Evolutionary conservation across 2,329 filamentous ascomycete species (phyloP).

Genomic region (Alternaria novae-zelandiae): DNA sequence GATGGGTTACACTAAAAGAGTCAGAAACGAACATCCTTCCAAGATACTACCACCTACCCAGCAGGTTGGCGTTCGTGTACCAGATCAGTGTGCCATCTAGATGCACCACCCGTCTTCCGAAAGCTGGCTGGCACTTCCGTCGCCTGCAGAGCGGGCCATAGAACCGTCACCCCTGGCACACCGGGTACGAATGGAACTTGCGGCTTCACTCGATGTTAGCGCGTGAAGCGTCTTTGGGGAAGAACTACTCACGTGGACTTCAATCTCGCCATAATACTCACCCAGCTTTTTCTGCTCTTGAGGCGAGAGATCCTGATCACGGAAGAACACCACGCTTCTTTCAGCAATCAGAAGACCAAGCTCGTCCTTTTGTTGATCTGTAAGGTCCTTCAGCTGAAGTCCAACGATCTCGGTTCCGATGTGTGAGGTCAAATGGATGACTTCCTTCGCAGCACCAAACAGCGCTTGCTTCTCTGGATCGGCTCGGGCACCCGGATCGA

Average conservation of each 20-base stretch:
- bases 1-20: constrained; percentile 62
- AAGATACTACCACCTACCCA: constrained; percentile 46
- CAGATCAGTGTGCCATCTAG: constrained; percentile 73
- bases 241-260: constrained; percentile 66
- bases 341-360: constrained; percentile 52
- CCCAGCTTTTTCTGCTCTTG: constrained; percentile 42
- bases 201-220: constrained; percentile 55
- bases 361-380: constrained; percentile 57
- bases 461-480: constrained; percentile 53
- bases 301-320: constrained; percentile 54
- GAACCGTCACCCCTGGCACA: constrained; percentile 66
- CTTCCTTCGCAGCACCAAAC: constrained; percentile 50
- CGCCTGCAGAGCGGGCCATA: constrained; percentile 73
- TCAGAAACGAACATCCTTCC: neutral
- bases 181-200: constrained; percentile 75
- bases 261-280: constrained; percentile 59
- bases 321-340: constrained; percentile 58
- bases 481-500: constrained; percentile 58
- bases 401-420: constrained; percentile 47
- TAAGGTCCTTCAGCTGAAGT: constrained; percentile 58
- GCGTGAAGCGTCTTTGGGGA: neutral
- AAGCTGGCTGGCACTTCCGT: constrained; percentile 68
- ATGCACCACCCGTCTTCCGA: constrained; percentile 70
- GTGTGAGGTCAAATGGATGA: constrained; percentile 45
- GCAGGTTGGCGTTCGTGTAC: constrained; percentile 75